Conservation (phyloP, 805 yeast genomes). For the Saturnispora ahearnii region DNA sequence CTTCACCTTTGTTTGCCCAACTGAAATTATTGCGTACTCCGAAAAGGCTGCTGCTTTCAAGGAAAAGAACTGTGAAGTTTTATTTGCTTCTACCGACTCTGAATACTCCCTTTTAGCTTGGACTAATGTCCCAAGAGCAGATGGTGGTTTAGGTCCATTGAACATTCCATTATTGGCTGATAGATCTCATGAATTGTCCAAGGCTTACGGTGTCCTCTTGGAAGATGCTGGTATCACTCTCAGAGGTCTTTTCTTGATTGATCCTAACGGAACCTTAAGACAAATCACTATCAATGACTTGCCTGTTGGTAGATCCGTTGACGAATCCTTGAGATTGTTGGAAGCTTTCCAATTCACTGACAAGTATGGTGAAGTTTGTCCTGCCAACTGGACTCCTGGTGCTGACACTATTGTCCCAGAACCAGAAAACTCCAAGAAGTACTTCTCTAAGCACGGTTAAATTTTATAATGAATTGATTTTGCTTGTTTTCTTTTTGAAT, state of each 20-base stretch:
- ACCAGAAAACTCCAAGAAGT: slow-evolving; percentile 68
- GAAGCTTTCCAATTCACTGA: slow-evolving; percentile 99
- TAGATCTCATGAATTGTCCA: slow-evolving; percentile 90
- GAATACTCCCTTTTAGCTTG: slow-evolving; percentile 96
- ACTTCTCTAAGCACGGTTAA: slow-evolving; percentile 47
- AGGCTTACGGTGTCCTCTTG: slow-evolving; percentile 94
- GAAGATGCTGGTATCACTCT: slow-evolving; percentile 96
- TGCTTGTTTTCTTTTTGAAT: background rate
- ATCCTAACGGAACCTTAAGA: slow-evolving; percentile 91
- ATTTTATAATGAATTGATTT: background rate
- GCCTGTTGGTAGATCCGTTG: slow-evolving; percentile 99
- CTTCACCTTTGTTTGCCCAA: slow-evolving; percentile 98
- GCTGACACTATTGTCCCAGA: slow-evolving; percentile 84
- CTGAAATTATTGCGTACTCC: slow-evolving; percentile 97
- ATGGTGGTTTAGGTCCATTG: slow-evolving; percentile 96
- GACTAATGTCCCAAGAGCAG: slow-evolving; percentile 94
- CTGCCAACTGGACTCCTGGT: slow-evolving; percentile 99
- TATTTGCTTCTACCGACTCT: slow-evolving; percentile 97
- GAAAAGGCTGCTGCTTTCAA: slow-evolving; percentile 87
- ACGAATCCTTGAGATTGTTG: slow-evolving; percentile 92
- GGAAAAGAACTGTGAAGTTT: slow-evolving; percentile 77
- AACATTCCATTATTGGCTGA: slow-evolving; percentile 93
- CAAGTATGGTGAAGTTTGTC: slow-evolving; percentile 98
- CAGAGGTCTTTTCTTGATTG: slow-evolving; percentile 97
- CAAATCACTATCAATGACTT: slow-evolving; percentile 97